Conservation (phyloP, 1,284 basidiomycete genomes). For the Leccinum fallax region DNA sequence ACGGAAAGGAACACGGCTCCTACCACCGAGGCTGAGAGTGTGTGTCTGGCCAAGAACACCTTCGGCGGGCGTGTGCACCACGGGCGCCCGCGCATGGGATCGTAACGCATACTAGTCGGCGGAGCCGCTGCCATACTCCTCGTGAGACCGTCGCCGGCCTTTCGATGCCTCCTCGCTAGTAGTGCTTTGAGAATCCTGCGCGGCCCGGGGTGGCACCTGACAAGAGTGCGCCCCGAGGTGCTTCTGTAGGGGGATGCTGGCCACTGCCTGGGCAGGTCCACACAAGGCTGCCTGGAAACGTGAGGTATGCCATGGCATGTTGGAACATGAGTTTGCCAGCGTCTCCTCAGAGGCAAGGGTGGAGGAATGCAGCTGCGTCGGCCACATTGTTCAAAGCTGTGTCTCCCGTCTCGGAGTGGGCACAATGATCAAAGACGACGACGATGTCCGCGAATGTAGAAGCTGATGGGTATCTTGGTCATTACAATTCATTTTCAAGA, state of each 20-base stretch:
- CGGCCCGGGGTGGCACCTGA: background rate
- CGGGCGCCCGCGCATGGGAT: background rate
- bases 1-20: background rate
- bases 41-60: background rate
- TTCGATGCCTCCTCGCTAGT: background rate
- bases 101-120: background rate
- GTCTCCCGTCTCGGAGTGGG: constrained; percentile 20
- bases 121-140: constrained; percentile 6
- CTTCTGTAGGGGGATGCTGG: no score
- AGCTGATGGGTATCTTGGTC: constrained; percentile 19
- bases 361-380: constrained; percentile 23
- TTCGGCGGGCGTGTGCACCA: background rate
- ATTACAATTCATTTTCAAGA: constrained; percentile 5
- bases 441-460: constrained; percentile 18
- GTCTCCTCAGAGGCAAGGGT: constrained; percentile 8
- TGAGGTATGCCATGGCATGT: no score
- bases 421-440: constrained; percentile 24
- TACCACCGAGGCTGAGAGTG: background rate
- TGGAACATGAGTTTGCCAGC: no score
- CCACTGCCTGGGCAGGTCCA: background rate
- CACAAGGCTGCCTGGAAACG: no score
- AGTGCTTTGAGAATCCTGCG: no score
- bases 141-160: background rate
- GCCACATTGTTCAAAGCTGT: constrained; percentile 26
- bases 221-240: background rate